Evolutionary conservation across 2,329 filamentous ascomycete genomes (phyloP).

Genomic region (Ophiostoma quercus): DNA sequence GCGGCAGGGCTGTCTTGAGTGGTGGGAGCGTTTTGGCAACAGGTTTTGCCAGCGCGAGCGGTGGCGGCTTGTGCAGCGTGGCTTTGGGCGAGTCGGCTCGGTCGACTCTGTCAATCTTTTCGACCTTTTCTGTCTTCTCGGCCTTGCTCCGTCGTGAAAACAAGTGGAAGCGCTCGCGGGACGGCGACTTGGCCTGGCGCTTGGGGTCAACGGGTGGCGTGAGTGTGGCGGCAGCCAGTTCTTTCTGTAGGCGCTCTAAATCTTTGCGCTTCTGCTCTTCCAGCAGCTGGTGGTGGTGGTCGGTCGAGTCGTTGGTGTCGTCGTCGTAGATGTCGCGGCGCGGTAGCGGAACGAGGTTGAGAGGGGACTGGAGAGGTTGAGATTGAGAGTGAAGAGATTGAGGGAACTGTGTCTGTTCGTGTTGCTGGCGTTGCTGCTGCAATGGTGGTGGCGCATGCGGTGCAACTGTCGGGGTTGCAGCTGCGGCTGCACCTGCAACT

Average conservation of each 20-base stretch:
- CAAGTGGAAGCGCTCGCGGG: conserved; percentile 9
- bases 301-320: conserved; percentile 38
- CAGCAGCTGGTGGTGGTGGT: conserved; percentile 39
- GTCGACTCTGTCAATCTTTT: conserved; percentile 3
- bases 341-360: conserved; percentile 22
- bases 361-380: conserved; percentile 8
- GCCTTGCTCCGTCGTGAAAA: conserved; percentile 27
- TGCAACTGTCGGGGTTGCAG: neutral
- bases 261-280: conserved; percentile 48
- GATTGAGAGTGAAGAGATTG: neutral
- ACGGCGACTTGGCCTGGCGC: conserved; percentile 7
- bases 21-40: neutral
- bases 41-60: neutral
- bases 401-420: neutral
- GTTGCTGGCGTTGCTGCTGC: neutral
- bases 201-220: neutral
- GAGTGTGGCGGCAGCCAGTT: conserved; percentile 33
- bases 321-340: conserved; percentile 25
- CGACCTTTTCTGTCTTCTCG: conserved; percentile 26
- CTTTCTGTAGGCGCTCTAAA: conserved; percentile 42
- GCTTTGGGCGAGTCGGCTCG: conserved; percentile 29
- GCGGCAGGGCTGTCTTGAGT: neutral
- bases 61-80: conserved; percentile 33
- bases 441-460: neutral
- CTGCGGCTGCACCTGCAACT: neutral